These are phyloP conservation scores for Malus fusca DNA, from an alignment of 306 rosid species.

Conservation along the genomic window DNA sequence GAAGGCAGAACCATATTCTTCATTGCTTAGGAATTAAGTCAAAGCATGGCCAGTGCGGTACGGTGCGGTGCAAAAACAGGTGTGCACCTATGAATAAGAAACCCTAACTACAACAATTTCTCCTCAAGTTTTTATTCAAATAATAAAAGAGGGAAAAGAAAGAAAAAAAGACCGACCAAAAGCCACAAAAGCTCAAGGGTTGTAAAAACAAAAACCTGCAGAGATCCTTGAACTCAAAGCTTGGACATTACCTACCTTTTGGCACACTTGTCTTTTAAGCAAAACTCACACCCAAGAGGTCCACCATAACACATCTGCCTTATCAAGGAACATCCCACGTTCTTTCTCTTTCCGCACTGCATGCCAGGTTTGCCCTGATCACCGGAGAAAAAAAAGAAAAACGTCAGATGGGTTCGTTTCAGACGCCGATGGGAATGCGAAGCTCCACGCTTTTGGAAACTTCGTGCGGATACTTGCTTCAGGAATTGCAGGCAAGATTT, in stretches of 20 bases:
- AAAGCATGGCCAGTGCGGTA: slow-evolving; percentile 4
- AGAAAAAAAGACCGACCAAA: not conserved
- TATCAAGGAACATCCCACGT: slow-evolving; percentile 24
- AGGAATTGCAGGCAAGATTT: slow-evolving; percentile 81
- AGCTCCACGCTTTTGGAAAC: slow-evolving; percentile 68
- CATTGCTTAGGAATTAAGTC: slow-evolving; percentile 63
- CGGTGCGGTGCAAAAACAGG: slow-evolving; percentile 7
- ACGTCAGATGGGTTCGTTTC: slow-evolving; percentile 55
- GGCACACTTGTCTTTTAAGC: slow-evolving; percentile 88
- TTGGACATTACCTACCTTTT: slow-evolving; percentile 56
- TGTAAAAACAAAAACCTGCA: slow-evolving; percentile 11
- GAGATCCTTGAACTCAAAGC: slow-evolving; percentile 85
- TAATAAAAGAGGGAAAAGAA: slow-evolving; percentile 14
- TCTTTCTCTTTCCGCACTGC: not conserved
- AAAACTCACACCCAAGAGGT: slow-evolving; percentile 54
- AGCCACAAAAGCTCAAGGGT: slow-evolving; percentile 23
- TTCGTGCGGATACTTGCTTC: slow-evolving; percentile 83
- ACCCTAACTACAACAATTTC: slow-evolving; percentile 38
- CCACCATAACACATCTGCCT: slow-evolving; percentile 26
- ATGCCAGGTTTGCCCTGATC: slow-evolving; percentile 2
- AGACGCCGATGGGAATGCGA: slow-evolving; percentile 64
- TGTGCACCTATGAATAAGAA: slow-evolving; percentile 44
- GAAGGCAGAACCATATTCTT: slow-evolving; percentile 12
- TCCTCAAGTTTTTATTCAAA: slow-evolving; percentile 21
- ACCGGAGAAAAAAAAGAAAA: not conserved